Evolutionary conservation across 306 rosid species (phyloP), one percentile per base, ranked within the genome.

Genomic region (Acmispon strigosus): DNA sequence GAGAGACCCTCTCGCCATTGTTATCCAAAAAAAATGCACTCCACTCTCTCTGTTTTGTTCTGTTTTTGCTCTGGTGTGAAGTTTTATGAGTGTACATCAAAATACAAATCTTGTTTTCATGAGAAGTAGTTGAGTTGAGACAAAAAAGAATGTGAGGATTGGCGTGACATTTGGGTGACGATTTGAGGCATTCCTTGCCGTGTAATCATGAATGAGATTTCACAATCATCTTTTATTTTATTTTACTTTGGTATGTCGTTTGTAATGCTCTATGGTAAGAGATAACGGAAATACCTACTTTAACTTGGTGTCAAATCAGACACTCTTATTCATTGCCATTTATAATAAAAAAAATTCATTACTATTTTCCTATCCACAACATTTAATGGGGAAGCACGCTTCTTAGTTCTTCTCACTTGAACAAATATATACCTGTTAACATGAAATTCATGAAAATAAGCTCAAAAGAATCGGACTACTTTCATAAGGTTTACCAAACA

Each of bases 1-100:
- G 75, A 85, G 84, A 83, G 82, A 61, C 70, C 84, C 73, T 82
- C 89, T 85, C 86, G 89, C 90, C 97, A 91, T 91, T 70, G 77
- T 85, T 77, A 4, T 70, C 49, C 72, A 24, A 47, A n/a, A 47
- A 67, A 13, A 65, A 36, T 56, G 2, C n/a, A 44, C 37, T 32
- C 37, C 51, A 10, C 77, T 75, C 47, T 68, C 77, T 56, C 14
- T 69, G 67, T 49, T 39, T 74, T 19, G 16, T 47, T 58, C 29
- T 55, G 67, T 42, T 57, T 3, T 27, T 57, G 39, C 17, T 56
- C 19, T 12, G 41, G 11, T 37, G 62, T 36, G 17, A 14, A 42
- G 47, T 61, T 43, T 42, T 16, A 4, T 24, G 44, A 37, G 14
- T 66, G 59, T 34, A 36, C 62, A 47, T 68, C 8, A 39, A 37